phyloP scores from a whole-genome alignment of 345 rosid species.

The Mercurialis annua region DNA sequence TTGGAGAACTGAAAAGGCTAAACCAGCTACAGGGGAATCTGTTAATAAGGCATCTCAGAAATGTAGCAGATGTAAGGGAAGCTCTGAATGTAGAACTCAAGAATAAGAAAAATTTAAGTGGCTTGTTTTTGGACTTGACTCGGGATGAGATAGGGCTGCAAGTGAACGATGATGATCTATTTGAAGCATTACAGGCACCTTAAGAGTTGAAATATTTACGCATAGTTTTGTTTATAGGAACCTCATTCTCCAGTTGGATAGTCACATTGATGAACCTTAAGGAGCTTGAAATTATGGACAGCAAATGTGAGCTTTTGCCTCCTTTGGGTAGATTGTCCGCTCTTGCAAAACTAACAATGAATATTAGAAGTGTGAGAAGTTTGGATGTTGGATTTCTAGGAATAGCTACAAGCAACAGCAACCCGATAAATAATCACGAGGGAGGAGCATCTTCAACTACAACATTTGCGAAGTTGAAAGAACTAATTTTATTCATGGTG shows the following conservation, averaged over 20 bases:
- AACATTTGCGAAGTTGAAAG: constrained; percentile 13
- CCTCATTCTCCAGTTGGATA: constrained; percentile 11
- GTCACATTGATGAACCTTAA: constrained; percentile 2
- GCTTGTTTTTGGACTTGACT: background rate
- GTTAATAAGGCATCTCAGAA: background rate
- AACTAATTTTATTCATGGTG: too few species aligned
- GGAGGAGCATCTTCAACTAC: background rate
- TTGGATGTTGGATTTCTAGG: constrained; percentile 19
- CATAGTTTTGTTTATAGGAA: background rate
- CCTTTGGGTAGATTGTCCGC: constrained; percentile 17
- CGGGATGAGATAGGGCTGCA: background rate
- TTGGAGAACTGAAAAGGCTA: background rate
- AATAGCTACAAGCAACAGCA: background rate
- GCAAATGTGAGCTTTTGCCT: constrained; percentile 3
- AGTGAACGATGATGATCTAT: background rate
- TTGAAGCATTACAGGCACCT: constrained; percentile 5
- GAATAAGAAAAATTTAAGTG: background rate
- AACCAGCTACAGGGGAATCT: background rate
- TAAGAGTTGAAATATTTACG: background rate
- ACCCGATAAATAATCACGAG: background rate
- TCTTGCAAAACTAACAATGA: constrained; percentile 19
- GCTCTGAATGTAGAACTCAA: background rate
- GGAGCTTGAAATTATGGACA: background rate
- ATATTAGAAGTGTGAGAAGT: background rate
- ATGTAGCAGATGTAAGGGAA: background rate